These are phyloP conservation scores for Fusarium heterosporum DNA, from an alignment of 2,329 filamentous ascomycete genomes.

Conservation along the genomic window DNA sequence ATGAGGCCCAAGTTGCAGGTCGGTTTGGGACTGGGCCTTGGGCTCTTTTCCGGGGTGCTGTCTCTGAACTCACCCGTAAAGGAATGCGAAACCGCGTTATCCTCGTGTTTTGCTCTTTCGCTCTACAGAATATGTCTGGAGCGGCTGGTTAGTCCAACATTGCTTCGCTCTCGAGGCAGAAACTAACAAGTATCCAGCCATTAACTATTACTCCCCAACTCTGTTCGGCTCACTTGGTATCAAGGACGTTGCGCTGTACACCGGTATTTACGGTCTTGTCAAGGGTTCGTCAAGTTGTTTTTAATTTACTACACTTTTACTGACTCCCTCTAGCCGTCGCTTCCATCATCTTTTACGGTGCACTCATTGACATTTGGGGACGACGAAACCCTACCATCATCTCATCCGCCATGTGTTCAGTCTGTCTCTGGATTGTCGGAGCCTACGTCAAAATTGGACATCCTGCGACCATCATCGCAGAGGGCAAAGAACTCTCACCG, in stretches of 20 bases:
- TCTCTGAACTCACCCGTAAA: constrained; percentile 52
- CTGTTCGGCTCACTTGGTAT: constrained; percentile 60
- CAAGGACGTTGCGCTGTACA: constrained; percentile 58
- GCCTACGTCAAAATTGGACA: constrained; percentile 65
- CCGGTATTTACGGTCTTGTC: constrained; percentile 63
- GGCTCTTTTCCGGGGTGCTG: constrained; percentile 52
- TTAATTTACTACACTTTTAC: fast-evolving
- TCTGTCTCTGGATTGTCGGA: constrained; percentile 64
- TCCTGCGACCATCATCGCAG: constrained; percentile 58
- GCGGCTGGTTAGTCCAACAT: constrained; percentile 48
- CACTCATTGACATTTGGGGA: constrained; percentile 56
- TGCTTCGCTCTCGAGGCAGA: fast-evolving
- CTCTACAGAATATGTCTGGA: constrained; percentile 56
- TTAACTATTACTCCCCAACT: constrained; percentile 59
- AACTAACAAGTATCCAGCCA: constrained; percentile 45
- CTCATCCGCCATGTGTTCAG: constrained; percentile 60
- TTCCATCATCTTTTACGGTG: constrained; percentile 56
- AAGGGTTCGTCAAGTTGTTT: constrained; percentile 44
- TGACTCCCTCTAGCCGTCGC: constrained; percentile 48
- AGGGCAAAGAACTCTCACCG: constrained; percentile 56
- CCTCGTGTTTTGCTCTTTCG: constrained; percentile 54
- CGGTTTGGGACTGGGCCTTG: constrained; percentile 50
- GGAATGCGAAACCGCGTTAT: constrained; percentile 57
- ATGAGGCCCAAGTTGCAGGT: constrained; percentile 51
- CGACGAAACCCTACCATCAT: constrained; percentile 58